Percentiles rank a stretch among this genome's conserved stretches.
Conservation (phyloP, 495 filamentous ascomycete species). For the Aspergillus incahuasiensis region DNA sequence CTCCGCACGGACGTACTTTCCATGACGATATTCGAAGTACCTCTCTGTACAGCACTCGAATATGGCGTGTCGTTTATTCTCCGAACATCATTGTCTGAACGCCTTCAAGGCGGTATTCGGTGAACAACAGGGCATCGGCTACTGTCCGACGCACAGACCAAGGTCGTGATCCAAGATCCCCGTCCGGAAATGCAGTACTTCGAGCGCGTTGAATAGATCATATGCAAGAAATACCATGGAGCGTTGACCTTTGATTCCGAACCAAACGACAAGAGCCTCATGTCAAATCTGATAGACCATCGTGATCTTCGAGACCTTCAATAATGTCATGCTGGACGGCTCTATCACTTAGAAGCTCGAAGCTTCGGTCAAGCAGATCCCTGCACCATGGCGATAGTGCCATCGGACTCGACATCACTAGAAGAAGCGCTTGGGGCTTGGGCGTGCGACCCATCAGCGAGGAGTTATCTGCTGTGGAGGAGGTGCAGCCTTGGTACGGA, state of each 20-base stretch:
- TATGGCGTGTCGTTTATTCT: too few species aligned
- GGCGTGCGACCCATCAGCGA: not conserved
- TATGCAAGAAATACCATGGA: conserved; percentile 2
- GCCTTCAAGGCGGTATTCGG: not conserved
- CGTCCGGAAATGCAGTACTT: not conserved
- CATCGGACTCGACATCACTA: not conserved
- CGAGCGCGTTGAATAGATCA: not conserved
- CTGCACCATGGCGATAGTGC: not conserved
- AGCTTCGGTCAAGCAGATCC: not conserved
- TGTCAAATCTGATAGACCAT: not conserved
- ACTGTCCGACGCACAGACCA: not conserved
- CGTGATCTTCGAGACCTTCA: not conserved
- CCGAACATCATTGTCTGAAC: too few species aligned
- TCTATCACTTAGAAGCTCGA: not conserved
- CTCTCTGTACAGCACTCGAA: not conserved
- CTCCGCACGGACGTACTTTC: too few species aligned
- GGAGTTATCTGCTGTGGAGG: not conserved
- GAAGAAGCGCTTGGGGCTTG: not conserved
- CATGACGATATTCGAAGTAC: too few species aligned
- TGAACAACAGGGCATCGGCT: not conserved
- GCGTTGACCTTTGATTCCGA: not conserved
- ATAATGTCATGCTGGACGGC: too few species aligned
- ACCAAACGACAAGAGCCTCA: not conserved
- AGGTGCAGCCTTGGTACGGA: not conserved
- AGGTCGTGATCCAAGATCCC: not conserved